These are phyloP conservation scores for Fraxinus latifolia DNA, from an alignment of 305 asterid species.

Conservation along the genomic window DNA sequence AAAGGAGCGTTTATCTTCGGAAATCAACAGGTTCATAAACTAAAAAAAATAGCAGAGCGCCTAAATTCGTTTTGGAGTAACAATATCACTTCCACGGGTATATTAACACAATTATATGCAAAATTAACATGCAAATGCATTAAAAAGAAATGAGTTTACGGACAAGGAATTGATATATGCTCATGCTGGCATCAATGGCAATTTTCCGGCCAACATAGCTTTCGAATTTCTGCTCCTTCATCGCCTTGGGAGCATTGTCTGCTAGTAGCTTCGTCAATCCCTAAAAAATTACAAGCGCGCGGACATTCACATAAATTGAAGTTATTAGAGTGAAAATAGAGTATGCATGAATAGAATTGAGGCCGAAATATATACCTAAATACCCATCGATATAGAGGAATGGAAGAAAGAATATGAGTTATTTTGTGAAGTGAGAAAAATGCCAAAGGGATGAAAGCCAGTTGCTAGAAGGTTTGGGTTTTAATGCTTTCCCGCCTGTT, in stretches of 20 bases:
- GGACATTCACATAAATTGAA: background rate
- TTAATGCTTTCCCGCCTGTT: constrained; percentile 33
- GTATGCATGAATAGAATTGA: background rate
- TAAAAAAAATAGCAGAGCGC: background rate
- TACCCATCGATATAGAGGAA: constrained; percentile 32
- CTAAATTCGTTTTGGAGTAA: background rate
- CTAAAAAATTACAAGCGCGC: constrained; percentile 27
- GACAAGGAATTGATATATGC: constrained; percentile 94
- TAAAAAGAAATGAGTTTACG: constrained; percentile 1
- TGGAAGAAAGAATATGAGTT: background rate
- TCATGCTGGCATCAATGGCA: constrained; percentile 97
- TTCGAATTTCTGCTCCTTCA: constrained; percentile 92
- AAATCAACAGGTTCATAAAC: background rate
- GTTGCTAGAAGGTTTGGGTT: constrained; percentile 21
- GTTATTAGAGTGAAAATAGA: background rate
- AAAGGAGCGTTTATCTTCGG: background rate
- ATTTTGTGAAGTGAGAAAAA: background rate
- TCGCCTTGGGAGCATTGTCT: constrained; percentile 84
- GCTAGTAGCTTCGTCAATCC: constrained; percentile 93
- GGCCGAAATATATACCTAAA: constrained; percentile 25
- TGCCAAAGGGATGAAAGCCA: background rate
- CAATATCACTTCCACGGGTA: background rate
- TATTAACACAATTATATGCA: background rate
- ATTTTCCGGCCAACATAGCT: constrained; percentile 92
- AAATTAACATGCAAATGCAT: background rate